Evolutionary conservation across 2,329 filamentous ascomycete genomes (phyloP).

Genomic region (Fusarium chaquense): DNA sequence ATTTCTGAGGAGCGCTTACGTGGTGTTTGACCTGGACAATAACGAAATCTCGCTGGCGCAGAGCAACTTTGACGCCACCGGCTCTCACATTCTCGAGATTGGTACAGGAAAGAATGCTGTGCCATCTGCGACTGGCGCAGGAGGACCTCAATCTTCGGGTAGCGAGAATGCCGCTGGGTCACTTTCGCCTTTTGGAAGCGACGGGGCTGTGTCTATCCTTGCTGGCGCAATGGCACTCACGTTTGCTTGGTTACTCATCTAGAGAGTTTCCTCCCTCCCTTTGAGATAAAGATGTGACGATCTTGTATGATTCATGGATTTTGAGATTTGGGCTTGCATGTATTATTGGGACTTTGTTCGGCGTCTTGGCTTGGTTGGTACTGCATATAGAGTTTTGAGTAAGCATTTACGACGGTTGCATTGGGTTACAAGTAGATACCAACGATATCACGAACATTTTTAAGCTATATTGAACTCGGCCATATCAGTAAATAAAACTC

Average conservation of each 20-base stretch:
- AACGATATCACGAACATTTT: not conserved
- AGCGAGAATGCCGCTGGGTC: conserved; percentile 22
- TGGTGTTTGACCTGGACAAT: conserved; percentile 80
- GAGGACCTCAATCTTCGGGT: conserved; percentile 51
- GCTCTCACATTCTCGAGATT: conserved; percentile 67
- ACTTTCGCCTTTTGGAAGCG: conserved; percentile 9
- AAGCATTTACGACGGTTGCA: conserved; percentile 1
- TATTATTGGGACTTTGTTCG: not conserved
- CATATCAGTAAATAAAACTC: not conserved
- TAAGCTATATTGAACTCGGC: not conserved
- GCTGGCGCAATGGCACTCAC: conserved; percentile 29
- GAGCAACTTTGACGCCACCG: conserved; percentile 68
- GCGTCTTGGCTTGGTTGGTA: not conserved
- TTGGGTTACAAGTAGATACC: not conserved
- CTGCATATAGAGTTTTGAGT: not conserved
- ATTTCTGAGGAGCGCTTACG: conserved; percentile 79
- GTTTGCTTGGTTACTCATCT: conserved; percentile 38
- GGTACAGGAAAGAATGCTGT: conserved; percentile 60
- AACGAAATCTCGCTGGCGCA: conserved; percentile 78
- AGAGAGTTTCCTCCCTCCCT: not conserved
- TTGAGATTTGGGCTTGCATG: not conserved
- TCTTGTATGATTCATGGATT: not conserved
- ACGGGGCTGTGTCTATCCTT: conserved; percentile 5
- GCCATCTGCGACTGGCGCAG: conserved; percentile 65
- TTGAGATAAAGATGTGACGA: not conserved